These are phyloP conservation scores for Globisporangium emineosum DNA, from an alignment of 352 stramenopile genomes.

Conservation along the genomic window DNA sequence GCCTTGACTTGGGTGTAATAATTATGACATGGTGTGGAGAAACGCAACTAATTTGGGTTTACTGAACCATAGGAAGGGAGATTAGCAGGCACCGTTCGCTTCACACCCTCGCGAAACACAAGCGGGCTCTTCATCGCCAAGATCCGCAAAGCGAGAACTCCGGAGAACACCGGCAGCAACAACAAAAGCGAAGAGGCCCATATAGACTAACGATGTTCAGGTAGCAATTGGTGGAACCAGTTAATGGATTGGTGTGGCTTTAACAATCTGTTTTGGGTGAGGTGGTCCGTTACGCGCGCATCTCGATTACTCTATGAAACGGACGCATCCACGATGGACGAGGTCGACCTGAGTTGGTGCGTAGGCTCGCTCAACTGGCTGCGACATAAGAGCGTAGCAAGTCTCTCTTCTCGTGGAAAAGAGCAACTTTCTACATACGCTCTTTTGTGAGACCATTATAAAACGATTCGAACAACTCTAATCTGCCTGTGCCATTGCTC, in stretches of 20 bases:
- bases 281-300: no score
- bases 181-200: not conserved
- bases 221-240: not conserved
- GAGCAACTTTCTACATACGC: not conserved
- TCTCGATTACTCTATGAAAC: no score
- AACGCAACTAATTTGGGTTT: not conserved
- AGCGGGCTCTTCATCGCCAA: constrained; percentile 76
- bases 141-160: constrained; percentile 31
- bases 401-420: not conserved
- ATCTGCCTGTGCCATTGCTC: not conserved
- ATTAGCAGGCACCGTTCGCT: constrained; percentile 54
- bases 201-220: not conserved
- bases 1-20: not conserved
- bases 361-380: no score
- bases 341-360: no score
- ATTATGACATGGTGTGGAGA: not conserved
- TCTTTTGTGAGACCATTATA: not conserved
- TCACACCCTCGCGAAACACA: constrained; percentile 65
- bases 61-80: constrained; percentile 33
- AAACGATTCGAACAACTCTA: not conserved
- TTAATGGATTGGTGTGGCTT: no score
- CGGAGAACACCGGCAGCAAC: not conserved
- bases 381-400: not conserved
- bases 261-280: no score
- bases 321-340: no score